Conservation (phyloP, 2,329 filamentous ascomycete genomes). For the Ophiostoma ulmi region DNA sequence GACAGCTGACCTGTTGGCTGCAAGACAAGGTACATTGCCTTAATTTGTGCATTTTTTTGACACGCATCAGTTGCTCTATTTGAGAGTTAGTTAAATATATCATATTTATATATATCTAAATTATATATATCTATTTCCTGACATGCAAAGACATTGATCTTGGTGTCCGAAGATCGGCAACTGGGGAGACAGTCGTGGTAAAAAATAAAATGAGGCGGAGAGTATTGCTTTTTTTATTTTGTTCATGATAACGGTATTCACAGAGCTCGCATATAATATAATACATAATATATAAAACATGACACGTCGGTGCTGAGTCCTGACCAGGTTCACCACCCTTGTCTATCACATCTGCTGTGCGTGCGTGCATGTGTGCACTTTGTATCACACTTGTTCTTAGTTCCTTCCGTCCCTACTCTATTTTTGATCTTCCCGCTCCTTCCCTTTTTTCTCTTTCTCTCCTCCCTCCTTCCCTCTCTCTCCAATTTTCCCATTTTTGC, state of each 20-base stretch:
- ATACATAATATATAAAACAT: background rate
- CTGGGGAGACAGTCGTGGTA: background rate
- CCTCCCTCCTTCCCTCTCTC: background rate
- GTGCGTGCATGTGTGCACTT: conserved; percentile 12
- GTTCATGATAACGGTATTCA: background rate
- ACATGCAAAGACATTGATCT: background rate
- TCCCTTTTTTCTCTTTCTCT: background rate
- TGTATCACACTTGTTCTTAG: conserved; percentile 3
- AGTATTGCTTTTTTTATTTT: background rate
- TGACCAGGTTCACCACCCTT: background rate
- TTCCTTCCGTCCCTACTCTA: background rate
- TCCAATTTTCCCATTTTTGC: background rate
- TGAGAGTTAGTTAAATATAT: background rate
- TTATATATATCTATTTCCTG: background rate
- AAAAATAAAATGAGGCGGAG: background rate
- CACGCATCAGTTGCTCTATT: background rate
- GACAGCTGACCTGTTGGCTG: conserved; percentile 12
- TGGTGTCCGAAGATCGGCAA: background rate
- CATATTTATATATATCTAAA: background rate
- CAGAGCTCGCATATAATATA: background rate
- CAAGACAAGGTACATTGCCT: conserved; percentile 4
- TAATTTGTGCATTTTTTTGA: conserved; percentile 3
- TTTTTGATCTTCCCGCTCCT: conserved; percentile 3
- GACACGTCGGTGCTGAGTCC: background rate
- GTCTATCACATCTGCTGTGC: conserved; percentile 4